These are phyloP conservation scores for Ammopiptanthus mongolicus DNA, from an alignment of 306 rosid genomes.

Conservation along the genomic window DNA sequence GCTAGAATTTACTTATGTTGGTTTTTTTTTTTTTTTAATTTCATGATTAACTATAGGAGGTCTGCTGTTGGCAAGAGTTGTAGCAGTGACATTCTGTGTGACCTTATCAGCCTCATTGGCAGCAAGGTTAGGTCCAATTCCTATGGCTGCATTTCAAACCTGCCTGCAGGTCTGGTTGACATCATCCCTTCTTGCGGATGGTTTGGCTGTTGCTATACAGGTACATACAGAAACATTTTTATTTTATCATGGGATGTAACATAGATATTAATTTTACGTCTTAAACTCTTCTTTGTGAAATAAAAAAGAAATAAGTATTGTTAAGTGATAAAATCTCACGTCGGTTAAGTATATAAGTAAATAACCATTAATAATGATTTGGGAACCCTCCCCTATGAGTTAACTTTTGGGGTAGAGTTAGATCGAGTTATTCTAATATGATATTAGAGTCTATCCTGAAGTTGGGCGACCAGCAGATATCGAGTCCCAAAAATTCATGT, in stretches of 20 bases:
- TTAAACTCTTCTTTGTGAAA: neutral
- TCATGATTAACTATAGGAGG: conserved; percentile 42
- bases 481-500: neutral
- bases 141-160: conserved; percentile 96
- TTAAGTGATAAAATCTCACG: neutral
- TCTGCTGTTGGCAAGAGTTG: conserved; percentile 62
- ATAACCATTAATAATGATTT: neutral
- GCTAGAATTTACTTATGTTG: neutral
- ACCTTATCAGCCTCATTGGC: conserved; percentile 91
- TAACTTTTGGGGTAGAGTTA: neutral
- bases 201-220: conserved; percentile 90
- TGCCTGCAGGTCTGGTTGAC: conserved; percentile 93
- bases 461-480: too few relatives aligned
- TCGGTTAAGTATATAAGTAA: neutral
- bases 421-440: neutral
- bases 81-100: conserved; percentile 94
- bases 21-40: neutral
- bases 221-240: conserved; percentile 30
- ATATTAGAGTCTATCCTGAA: neutral
- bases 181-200: conserved; percentile 89
- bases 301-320: too few relatives aligned
- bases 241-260: neutral
- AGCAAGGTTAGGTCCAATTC: conserved; percentile 70
- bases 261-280: neutral
- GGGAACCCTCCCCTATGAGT: neutral